Percentiles rank a stretch among this genome's conserved stretches.
phyloP scores from a whole-genome alignment of 176 grass and related monocot genomes.

The Saccharum spontaneum region DNA sequence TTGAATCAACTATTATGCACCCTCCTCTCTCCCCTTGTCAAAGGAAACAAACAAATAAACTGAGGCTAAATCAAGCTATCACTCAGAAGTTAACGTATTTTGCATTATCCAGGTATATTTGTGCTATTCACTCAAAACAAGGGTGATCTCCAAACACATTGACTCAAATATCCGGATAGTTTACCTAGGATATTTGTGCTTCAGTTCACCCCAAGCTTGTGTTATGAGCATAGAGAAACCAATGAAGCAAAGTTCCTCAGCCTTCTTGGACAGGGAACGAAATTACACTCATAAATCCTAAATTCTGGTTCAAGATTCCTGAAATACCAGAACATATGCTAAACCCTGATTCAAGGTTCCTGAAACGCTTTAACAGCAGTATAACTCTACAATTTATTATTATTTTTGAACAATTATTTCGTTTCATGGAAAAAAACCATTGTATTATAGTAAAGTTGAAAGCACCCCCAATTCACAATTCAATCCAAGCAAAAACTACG shows the following conservation, averaged over 20 bases:
- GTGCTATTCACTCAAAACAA: neutral
- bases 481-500: neutral
- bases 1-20: conserved; percentile 94
- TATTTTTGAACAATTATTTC: neutral
- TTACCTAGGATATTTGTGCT: neutral
- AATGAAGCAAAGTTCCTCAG: neutral
- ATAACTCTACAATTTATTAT: neutral
- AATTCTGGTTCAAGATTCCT: neutral
- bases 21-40: conserved; percentile 85
- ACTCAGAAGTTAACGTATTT: neutral
- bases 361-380: neutral
- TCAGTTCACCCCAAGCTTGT: neutral
- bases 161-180: neutral
- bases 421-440: neutral
- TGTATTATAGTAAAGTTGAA: neutral
- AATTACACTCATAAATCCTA: neutral
- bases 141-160: neutral
- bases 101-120: neutral
- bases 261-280: neutral
- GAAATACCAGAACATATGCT: neutral
- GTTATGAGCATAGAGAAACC: neutral
- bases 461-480: neutral
- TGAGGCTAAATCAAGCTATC: conserved; percentile 1
- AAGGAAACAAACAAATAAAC: conserved; percentile 23
- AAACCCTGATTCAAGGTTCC: neutral